Evolutionary conservation across 306 rosid species (phyloP).

Genomic region (Gleditsia sinensis): DNA sequence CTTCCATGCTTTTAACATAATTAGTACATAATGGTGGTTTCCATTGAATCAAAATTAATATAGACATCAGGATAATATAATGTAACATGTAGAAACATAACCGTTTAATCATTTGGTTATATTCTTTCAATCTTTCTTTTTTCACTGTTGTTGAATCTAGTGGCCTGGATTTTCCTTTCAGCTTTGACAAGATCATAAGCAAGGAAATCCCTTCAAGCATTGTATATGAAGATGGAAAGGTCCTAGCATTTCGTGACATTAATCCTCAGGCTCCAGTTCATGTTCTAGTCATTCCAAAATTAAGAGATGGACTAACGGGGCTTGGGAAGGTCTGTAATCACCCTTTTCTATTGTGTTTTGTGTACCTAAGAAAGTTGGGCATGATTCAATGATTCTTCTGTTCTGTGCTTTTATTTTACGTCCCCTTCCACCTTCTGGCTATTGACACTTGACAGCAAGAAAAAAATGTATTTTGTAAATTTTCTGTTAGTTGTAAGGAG

Average conservation of each 20-base stretch:
- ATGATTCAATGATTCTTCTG: neutral
- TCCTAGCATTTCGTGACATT: constrained; percentile 82
- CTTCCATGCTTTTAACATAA: neutral
- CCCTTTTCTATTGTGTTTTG: constrained; percentile 7
- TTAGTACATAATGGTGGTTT: neutral
- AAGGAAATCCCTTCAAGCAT: constrained; percentile 89
- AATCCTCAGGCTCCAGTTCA: constrained; percentile 93
- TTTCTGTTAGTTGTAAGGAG: neutral
- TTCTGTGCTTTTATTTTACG: neutral
- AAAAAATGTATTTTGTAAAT: neutral
- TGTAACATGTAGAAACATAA: neutral
- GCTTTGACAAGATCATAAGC: constrained; percentile 89
- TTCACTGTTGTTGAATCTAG: neutral
- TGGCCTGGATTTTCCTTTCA: constrained; percentile 31
- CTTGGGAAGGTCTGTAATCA: constrained; percentile 65
- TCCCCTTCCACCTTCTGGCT: neutral
- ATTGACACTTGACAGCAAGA: neutral
- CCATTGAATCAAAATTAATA: neutral
- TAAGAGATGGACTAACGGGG: constrained; percentile 80
- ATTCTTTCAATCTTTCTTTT: neutral
- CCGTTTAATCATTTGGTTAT: neutral
- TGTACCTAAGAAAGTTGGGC: neutral
- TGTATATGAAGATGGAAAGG: constrained; percentile 77
- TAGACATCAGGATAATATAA: neutral
- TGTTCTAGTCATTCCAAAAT: constrained; percentile 81